Evolutionary conservation across 2,329 filamentous ascomycete genomes (phyloP), one percentile per base, ranked within the genome.

Genomic region (Penicillium sp.): DNA sequence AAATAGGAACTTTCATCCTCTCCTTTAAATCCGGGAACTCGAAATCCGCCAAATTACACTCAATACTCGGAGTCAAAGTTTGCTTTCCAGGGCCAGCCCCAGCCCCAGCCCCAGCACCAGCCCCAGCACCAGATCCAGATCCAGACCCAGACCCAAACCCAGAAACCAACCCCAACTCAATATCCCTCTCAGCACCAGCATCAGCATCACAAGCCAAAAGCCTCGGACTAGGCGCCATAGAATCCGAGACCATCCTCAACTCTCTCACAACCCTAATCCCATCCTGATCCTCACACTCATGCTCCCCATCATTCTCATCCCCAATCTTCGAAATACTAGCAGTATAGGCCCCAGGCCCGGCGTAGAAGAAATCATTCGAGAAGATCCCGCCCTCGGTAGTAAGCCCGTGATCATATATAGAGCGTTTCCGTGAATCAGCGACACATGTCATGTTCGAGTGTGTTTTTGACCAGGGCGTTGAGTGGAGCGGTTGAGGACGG

Each of bases 181-280:
- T n/a, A 49, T 49, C 45, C 22, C 20, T 35, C 20, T 48, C 31
- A n/a, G 22, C 27, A 18, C 33, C 27, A 43, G 31, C 49, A 1
- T n/a, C n/a, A n/a, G n/a, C n/a, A n/a, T n/a, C n/a, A 23, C 18
- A 6, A 27, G 35, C 15, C 23, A 41, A 31, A 20, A 50, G 11
- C 12, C 25, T 8, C 4, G 35, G 12, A 44, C 25, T 47, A 6
- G 15, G 29, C 14, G 57, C 52, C n/a, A 49, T 15, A 11, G 49
- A 49, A 49, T 65, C 60, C 15, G 60, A 63, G 48, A 66, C 62
- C 62, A 67, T 62, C 9, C 63, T 54, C 45, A 72, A 41, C 47
- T 70, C 67, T 11, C 63, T 57, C 2, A 67, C 62, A 9, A 72
- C 67, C 14, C 69, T 64, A 18, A 72, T 70, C 1, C 68, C 64